phyloP scores from a whole-genome alignment of 2,329 filamentous ascomycete genomes.

The Ascochyta rabiei region DNA sequence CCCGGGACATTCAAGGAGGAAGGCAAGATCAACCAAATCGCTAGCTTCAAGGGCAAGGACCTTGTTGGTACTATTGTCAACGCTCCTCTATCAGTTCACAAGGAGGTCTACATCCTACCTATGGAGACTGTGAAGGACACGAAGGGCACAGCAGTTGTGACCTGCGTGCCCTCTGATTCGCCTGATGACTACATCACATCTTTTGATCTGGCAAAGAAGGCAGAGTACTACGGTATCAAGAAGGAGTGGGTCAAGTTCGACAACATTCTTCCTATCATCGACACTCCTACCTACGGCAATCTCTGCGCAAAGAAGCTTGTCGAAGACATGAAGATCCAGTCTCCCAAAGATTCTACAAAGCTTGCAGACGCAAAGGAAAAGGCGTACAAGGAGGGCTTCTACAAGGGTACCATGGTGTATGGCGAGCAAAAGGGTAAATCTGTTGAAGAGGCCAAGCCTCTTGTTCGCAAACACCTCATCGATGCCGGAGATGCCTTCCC shows the following conservation, averaged over 20 bases:
- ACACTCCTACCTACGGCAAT: slow-evolving; percentile 84
- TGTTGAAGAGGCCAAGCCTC: slow-evolving; percentile 85
- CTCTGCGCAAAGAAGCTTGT: slow-evolving; percentile 82
- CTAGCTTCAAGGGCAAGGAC: slow-evolving; percentile 76
- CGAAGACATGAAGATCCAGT: slow-evolving; percentile 94
- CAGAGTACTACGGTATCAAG: slow-evolving; percentile 90
- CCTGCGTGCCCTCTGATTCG: slow-evolving; percentile 92
- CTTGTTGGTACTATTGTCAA: slow-evolving; percentile 88
- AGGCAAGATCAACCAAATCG: slow-evolving; percentile 74
- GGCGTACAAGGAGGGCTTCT: slow-evolving; percentile 97
- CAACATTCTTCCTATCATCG: slow-evolving; percentile 79
- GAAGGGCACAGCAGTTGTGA: slow-evolving; percentile 97
- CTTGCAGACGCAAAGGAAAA: slow-evolving; percentile 93
- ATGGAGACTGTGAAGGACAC: slow-evolving; percentile 93
- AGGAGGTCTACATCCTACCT: slow-evolving; percentile 83
- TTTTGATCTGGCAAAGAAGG: slow-evolving; percentile 88
- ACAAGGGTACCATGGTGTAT: slow-evolving; percentile 87
- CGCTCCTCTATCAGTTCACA: slow-evolving; percentile 83
- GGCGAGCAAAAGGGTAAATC: slow-evolving; percentile 88
- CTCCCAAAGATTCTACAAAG: slow-evolving; percentile 90
- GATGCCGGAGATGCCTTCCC: slow-evolving; percentile 80
- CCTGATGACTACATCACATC: slow-evolving; percentile 94
- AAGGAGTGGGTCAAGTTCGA: slow-evolving; percentile 90
- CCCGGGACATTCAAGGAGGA: slow-evolving; percentile 75
- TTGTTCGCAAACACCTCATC: slow-evolving; percentile 79